Conservation (phyloP, 2,329 filamentous ascomycete genomes). For the Sporothrix inflata region DNA sequence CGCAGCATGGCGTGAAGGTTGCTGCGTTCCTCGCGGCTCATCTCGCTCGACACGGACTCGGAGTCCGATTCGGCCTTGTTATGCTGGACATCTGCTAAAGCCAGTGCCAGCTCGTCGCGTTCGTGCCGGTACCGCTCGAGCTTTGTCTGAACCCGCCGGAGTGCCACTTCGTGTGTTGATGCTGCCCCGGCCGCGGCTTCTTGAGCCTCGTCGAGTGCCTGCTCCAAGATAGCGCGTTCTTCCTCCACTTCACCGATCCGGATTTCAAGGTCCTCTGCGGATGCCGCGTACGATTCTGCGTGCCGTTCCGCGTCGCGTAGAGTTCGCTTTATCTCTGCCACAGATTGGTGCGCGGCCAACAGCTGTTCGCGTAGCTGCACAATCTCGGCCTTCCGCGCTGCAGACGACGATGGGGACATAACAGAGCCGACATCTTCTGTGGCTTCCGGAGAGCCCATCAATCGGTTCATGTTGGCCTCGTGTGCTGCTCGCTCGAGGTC, state of each 20-base stretch:
- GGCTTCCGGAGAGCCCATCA: conserved; percentile 49
- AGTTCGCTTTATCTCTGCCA: conserved; percentile 57
- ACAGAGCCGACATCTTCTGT: conserved; percentile 52
- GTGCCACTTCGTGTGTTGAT: conserved; percentile 48
- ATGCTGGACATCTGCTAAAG: conserved; percentile 41
- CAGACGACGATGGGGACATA: conserved; percentile 14
- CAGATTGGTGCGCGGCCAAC: conserved; percentile 60
- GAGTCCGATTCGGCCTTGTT: conserved; percentile 29
- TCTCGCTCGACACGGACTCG: conserved; percentile 40
- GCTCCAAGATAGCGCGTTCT: conserved; percentile 60
- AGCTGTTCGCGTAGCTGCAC: conserved; percentile 64
- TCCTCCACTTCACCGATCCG: conserved; percentile 63
- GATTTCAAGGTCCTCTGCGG: conserved; percentile 52
- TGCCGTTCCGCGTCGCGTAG: conserved; percentile 57
- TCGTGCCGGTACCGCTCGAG: conserved; percentile 57
- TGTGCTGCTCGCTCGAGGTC: conserved; percentile 70
- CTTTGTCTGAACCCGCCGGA: conserved; percentile 52
- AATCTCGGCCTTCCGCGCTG: conserved; percentile 58
- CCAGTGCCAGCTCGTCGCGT: conserved; percentile 46
- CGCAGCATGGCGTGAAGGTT: conserved; percentile 65
- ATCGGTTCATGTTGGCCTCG: conserved; percentile 59
- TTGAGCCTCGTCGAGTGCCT: conserved; percentile 60
- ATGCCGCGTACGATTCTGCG: conserved; percentile 42
- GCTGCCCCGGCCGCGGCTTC: conserved; percentile 54
- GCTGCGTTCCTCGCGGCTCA: conserved; percentile 57